A percentile compares a stretch with the other conserved stretches of the same genome.
Evolutionary conservation across 768 basidiomycete species (phyloP).

Genomic region (Pluteus cervinus): DNA sequence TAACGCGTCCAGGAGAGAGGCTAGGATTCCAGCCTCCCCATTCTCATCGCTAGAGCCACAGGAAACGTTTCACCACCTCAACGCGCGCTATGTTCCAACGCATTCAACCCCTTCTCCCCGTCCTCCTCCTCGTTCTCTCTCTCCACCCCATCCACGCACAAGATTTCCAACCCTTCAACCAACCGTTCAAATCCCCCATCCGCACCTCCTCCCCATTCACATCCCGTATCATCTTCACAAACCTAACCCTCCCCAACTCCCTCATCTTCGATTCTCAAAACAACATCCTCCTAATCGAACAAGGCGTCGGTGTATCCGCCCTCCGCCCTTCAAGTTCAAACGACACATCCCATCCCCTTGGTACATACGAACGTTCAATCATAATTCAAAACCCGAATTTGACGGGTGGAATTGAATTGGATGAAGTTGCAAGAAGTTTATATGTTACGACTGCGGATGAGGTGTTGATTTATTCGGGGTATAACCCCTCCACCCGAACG

Average conservation of each 20-base stretch:
- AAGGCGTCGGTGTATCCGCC: constrained; percentile 33
- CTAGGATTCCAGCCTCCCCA: too few species aligned
- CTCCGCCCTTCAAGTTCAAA: too few species aligned
- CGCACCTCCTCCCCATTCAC: constrained; percentile 27
- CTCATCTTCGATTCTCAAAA: constrained; percentile 30
- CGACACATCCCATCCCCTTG: too few species aligned
- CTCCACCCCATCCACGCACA: too few species aligned
- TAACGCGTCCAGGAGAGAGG: too few species aligned
- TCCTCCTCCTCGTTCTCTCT: too few species aligned
- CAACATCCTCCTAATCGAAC: constrained; percentile 38
- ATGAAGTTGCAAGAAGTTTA: background rate
- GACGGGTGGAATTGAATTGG: background rate
- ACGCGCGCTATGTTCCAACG: too few species aligned
- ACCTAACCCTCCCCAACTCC: constrained; percentile 34
- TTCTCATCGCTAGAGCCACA: too few species aligned
- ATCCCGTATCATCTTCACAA: constrained; percentile 32
- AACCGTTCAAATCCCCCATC: constrained; percentile 28
- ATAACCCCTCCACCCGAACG: background rate
- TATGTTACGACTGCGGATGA: background rate
- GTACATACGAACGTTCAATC: background rate
- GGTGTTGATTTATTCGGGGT: background rate
- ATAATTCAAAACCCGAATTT: background rate
- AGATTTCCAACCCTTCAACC: constrained; percentile 26
- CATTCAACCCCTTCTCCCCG: too few species aligned
- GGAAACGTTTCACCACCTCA: too few species aligned